Base-by-base conservation (phyloP, 108 stramenopile genomes). In the Poteriospumella lacustris region DNA sequence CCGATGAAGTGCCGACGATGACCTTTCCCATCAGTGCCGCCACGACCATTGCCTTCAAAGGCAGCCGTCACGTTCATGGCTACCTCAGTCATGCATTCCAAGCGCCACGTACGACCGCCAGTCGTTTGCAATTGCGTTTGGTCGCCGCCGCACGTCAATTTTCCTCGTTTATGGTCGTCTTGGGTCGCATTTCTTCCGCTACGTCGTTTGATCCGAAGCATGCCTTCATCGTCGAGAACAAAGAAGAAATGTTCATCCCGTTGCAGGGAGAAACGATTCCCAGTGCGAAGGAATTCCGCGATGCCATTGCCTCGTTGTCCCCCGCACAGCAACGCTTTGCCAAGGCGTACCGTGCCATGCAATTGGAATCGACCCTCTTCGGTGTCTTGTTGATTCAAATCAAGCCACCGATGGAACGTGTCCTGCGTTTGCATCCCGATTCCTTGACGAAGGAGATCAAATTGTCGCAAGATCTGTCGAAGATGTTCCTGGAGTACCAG, bases 321-420 rank as follows among this genome's bases (percentile, higher is more conserved):
- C 91, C 91, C 9, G 91, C 92, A 68, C 93, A 94, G 70, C 88
- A 87, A 59, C 81, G 68, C 26, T 94, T 94, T 80, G 91, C 90
- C 39, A 58, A 84, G 44, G 84, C 93, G 1, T 91, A 83, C 70
- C 87, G 93, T 41, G 77, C 56, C 3, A 91, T 92, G 93, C 91
- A 94, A 75, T 82, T 94, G 0, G 85, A 81, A n/a, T 87, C 89
- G 1, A 89, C 90, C 0, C 87, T 94, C 19, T 92, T 94, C 82
- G 93, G 89, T 0, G 76, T 92, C 1, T 88, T 85, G 76, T 78
- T 91, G n/a, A 83, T 94, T 28, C 91, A 94, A 79, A 78, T 94
- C 62, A 92, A 92, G 81, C 91, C 93, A 0, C 93, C 92, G 78
- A 79, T 94, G 0, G 93, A 94, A 75, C 9, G 43, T 0, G 67